These are phyloP conservation scores for Basipetospora sp. DNA, from an alignment of 2,329 filamentous ascomycete genomes.

Conservation along the genomic window DNA sequence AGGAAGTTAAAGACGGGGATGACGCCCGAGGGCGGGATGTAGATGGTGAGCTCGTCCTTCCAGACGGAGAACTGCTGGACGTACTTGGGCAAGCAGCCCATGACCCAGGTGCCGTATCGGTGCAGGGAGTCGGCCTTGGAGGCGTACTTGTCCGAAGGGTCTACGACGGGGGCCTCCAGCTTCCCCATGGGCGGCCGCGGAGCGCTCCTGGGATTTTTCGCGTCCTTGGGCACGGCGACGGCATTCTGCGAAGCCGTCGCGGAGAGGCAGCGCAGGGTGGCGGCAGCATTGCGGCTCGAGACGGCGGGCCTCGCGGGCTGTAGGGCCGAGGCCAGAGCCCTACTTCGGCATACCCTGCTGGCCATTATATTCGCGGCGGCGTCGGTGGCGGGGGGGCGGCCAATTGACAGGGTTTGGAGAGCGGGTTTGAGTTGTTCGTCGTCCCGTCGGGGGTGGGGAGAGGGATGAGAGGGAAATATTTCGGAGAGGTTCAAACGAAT, in stretches of 20 bases:
- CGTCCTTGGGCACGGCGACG: constrained; percentile 45
- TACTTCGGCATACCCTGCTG: constrained; percentile 33
- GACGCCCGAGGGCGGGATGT: constrained; percentile 75
- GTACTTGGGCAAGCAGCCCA: constrained; percentile 94
- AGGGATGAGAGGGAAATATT: too few relatives aligned
- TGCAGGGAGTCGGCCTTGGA: constrained; percentile 79
- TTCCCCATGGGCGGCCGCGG: constrained; percentile 42
- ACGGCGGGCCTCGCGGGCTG: constrained; percentile 34
- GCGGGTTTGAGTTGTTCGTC: neutral
- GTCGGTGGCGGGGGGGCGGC: constrained; percentile 20
- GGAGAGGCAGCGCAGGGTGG: constrained; percentile 33
- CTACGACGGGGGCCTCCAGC: constrained; percentile 67
- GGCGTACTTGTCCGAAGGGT: constrained; percentile 84
- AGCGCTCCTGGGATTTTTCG: constrained; percentile 53
- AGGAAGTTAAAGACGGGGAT: constrained; percentile 88
- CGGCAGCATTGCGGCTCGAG: constrained; percentile 24
- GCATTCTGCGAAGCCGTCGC: constrained; percentile 29
- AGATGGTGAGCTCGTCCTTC: constrained; percentile 96
- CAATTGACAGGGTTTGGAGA: constrained; percentile 24
- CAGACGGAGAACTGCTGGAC: constrained; percentile 98
- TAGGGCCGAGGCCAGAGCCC: constrained; percentile 40
- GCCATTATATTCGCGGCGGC: constrained; percentile 8
- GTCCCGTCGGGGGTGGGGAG: too few relatives aligned
- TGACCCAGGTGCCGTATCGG: constrained; percentile 88
- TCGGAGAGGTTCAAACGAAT: too few relatives aligned